Base-by-base conservation (phyloP, 768 basidiomycete species). In the Cyathus striatus region DNA sequence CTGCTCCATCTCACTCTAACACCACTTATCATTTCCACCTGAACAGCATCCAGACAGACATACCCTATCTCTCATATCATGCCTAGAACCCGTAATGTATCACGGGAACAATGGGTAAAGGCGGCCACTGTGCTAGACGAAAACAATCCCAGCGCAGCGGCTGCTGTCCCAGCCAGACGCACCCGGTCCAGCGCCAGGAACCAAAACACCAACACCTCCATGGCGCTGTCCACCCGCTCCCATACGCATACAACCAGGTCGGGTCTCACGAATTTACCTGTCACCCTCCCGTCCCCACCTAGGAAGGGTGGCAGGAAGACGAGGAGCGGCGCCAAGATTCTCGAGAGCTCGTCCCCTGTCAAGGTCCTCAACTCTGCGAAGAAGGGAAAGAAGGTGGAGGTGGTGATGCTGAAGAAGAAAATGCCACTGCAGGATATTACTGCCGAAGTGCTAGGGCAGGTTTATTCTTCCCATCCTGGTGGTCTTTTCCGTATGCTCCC, bases 341-440 rank as follows among this genome's bases (percentile, higher is more conserved):
- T 21, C 14, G 18, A 9, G 10, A 37, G 7, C 18, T 7, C 36
- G 9, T 37, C 36, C 7, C 7, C 21, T 9, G 36, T 14, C 18
- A n/a, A 10, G 21, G 26, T n/a, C n/a, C n/a, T n/a, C n/a, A n/a
- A 7, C 23, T 13, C 16, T 6, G 30, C n/a, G 30, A 41, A 41
- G 20, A 58, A 58, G 44, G 53, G 53, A 21, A 59, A 57, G 41
- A 55, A 47, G 3, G 59, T 58, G 24, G 51, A 49, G 50, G n/a
- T 30, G 16, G 20, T 44, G 21, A 39, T 42, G 23, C 40, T 47
- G 5, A 47, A 48, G 25, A 64, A 62, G 51, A 60, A 63, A 38
- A 40, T 53, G 20, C 62, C 64, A 16, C 46, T 66, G 37, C 62
- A 66, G 46, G 64, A 66, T 49, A 64, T 66, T 37, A 66, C 64